Evolutionary conservation across 192 early-diverging fungal species (phyloP), one percentile per base, ranked within the genome.

Genomic region (Podila horticola): DNA sequence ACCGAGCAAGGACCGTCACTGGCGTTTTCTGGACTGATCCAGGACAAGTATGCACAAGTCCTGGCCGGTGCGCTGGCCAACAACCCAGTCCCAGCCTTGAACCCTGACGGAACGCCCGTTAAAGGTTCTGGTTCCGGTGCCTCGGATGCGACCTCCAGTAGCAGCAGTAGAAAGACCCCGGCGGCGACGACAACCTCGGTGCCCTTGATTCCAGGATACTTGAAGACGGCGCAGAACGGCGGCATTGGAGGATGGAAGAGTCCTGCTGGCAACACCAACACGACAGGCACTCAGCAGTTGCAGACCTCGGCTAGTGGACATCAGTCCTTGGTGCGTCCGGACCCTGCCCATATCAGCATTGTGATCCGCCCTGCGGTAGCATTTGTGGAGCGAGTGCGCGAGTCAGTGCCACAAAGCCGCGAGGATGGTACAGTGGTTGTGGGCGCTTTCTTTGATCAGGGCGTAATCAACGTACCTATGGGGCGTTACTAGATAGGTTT

Each of bases 351-450:
- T 45, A 81, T 81, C 62, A 81, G 77, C 34, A 71, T 81, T 17
- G 77, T 81, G 9, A 81, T 81, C 28, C 70, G 77, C 12, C 77
- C 77, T 13, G 71, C 77, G 5, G 77, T 81, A 13, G 77, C 77
- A 15, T 73, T 81, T 69, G 77, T 81, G 13, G 77, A 81, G 36
- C 70, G 77, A 1, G 61, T 81, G 3, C 65, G 77, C 0, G 77
- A 81, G 49, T 67, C 50, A 29, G 77, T 81, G 9, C 77, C 77
- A 7, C 71, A 73, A 49, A 81, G 77, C 59, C 77, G 77, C 3
- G 77, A 81, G 13, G 77, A 81, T 57, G 77, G 77, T 1, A 81
- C 77, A 5, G 77, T 81, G 22, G 71, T 81, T n/a, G 77, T 81
- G 3, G 77, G 77, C 17, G 77, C 77, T 5, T 81, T 81, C 57